These are phyloP conservation scores for Tricholoma hemisulphureum DNA, from an alignment of 768 basidiomycete species.

Conservation along the genomic window DNA sequence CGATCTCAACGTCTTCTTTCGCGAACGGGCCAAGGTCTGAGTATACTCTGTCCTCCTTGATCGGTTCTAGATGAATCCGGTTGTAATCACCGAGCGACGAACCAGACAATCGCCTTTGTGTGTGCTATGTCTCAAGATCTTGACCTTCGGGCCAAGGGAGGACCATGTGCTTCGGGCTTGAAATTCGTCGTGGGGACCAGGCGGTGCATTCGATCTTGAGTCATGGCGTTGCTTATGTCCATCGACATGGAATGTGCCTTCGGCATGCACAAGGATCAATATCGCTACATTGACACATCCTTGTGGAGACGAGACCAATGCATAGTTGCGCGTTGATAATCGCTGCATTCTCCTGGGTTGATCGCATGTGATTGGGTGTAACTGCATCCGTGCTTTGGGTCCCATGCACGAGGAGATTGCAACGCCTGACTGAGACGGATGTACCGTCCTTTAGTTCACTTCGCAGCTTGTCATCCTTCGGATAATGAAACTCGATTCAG, in stretches of 20 bases:
- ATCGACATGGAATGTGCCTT: slow-evolving; percentile 3
- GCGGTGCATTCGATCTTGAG: slow-evolving; percentile 1
- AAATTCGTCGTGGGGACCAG: slow-evolving; percentile 32
- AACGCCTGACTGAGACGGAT: slow-evolving; percentile 1
- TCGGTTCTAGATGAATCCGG: slow-evolving; percentile 30
- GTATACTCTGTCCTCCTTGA: slow-evolving; percentile 27
- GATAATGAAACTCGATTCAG: slow-evolving; percentile 41
- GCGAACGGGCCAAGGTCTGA: slow-evolving; percentile 43
- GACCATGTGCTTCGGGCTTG: slow-evolving; percentile 1
- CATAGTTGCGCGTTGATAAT: too few species aligned
- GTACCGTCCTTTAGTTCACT: slow-evolving; percentile 35
- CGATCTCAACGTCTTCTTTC: slow-evolving; percentile 15
- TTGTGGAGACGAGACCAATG: too few species aligned
- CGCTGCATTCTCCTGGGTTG: neutral
- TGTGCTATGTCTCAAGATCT: slow-evolving; percentile 10
- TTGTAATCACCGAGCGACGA: slow-evolving; percentile 24
- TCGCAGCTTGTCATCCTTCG: slow-evolving; percentile 27
- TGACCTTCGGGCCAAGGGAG: slow-evolving; percentile 17
- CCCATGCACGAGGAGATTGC: slow-evolving; percentile 8
- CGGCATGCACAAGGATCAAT: neutral
- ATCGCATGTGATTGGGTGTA: neutral
- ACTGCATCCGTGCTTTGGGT: neutral
- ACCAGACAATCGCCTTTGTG: slow-evolving; percentile 28
- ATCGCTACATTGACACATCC: neutral
- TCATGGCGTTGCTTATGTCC: neutral